A percentile compares a stretch with the other conserved stretches of the same genome.
These are phyloP conservation scores for Prunus yedoensis DNA, from an alignment of 331 rosid genomes.

Conservation along the genomic window DNA sequence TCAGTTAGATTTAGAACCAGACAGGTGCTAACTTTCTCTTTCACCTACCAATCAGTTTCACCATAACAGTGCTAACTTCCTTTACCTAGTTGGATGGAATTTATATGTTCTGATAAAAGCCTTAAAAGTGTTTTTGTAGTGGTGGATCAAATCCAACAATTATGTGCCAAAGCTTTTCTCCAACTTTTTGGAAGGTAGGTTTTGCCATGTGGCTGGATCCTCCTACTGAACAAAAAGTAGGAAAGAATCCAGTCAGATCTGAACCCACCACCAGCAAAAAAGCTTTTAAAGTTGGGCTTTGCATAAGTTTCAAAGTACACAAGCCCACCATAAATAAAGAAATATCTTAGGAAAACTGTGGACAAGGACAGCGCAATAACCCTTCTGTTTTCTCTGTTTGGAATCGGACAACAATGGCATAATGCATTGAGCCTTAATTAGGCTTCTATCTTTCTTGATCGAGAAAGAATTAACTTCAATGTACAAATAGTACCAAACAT, in stretches of 20 bases:
- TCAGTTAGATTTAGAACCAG: too few relatives aligned
- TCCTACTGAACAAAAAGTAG: background rate
- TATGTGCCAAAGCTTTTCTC: background rate
- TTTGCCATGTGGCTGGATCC: background rate
- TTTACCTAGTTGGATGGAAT: background rate
- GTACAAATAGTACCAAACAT: too few relatives aligned
- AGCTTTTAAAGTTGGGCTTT: background rate
- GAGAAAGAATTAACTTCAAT: too few relatives aligned
- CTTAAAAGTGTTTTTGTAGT: background rate
- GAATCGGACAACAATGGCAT: too few relatives aligned
- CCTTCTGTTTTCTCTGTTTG: too few relatives aligned
- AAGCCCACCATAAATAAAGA: background rate
- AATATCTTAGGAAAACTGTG: too few relatives aligned
- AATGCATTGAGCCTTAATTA: too few relatives aligned
- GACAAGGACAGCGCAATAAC: too few relatives aligned
- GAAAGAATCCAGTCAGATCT: background rate
- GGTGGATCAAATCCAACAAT: background rate
- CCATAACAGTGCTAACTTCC: too few relatives aligned
- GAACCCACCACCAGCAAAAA: background rate
- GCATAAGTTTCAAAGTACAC: background rate
- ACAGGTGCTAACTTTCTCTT: too few relatives aligned
- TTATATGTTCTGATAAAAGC: background rate
- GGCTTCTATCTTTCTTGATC: too few relatives aligned
- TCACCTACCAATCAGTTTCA: too few relatives aligned
- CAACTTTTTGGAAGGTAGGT: background rate